A percentile compares a stretch with the other conserved stretches of the same genome.
Evolutionary conservation across 352 stramenopile species (phyloP).

Genomic region (Phytopythium boreale): DNA sequence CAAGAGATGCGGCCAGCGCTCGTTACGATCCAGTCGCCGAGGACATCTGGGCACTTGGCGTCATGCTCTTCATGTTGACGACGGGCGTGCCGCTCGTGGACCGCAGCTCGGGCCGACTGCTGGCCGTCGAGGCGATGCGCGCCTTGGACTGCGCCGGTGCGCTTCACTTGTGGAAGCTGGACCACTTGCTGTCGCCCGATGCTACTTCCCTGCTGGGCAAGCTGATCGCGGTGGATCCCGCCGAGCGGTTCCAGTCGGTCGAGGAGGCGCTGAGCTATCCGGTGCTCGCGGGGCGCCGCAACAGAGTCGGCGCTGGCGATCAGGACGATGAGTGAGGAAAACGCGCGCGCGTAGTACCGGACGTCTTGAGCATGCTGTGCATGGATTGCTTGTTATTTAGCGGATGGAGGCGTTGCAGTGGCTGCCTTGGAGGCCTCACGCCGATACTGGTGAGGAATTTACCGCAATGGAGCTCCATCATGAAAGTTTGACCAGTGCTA

Average conservation of each 20-base stretch:
- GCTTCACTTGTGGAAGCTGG: constrained; percentile 23
- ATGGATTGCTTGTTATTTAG: too few species aligned
- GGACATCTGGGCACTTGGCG: constrained; percentile 35
- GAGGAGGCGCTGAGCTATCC: background rate
- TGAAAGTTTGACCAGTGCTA: too few species aligned
- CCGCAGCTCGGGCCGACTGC: constrained; percentile 8
- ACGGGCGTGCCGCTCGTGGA: constrained; percentile 24
- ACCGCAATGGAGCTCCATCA: too few species aligned
- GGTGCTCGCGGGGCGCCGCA: background rate
- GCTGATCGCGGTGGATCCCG: constrained; percentile 9
- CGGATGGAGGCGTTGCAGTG: too few species aligned
- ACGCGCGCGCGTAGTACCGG: background rate
- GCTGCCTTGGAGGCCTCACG: too few species aligned
- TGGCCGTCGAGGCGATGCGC: constrained; percentile 15
- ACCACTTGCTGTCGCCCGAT: constrained; percentile 6
- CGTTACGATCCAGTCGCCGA: constrained; percentile 5
- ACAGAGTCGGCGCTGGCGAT: background rate
- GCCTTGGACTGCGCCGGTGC: constrained; percentile 15
- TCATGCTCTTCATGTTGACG: constrained; percentile 37
- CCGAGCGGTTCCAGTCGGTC: constrained; percentile 1
- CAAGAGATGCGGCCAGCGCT: too few species aligned
- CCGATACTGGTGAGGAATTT: too few species aligned
- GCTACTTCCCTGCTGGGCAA: constrained; percentile 9
- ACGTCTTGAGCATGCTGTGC: background rate
- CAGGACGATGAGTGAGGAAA: background rate